Percentiles rank a stretch among this genome's conserved stretches.
Evolutionary conservation across 169 alveolate genomes (phyloP).

Genomic region (Amoebophrya sp.): DNA sequence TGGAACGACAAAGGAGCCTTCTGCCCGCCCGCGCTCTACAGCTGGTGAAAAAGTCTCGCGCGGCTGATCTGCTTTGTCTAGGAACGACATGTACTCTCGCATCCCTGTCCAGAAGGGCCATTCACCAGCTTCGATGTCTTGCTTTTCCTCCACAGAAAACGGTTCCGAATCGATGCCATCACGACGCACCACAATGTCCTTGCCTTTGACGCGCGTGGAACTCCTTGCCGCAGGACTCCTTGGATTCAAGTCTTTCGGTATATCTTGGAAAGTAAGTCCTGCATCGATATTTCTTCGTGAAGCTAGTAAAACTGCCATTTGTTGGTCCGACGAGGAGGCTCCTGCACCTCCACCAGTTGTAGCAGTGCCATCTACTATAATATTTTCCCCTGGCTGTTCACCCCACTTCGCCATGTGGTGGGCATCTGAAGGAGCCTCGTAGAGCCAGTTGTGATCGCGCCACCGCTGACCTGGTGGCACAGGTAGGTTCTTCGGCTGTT

Average conservation of each 20-base stretch:
- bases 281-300: background rate
- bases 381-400: no score
- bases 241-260: background rate
- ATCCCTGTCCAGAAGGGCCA: background rate
- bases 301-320: background rate
- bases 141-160: background rate
- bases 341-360: no score
- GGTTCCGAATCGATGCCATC: background rate
- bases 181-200: background rate
- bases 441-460: constrained; percentile 2
- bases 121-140: background rate
- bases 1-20: no score
- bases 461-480: constrained; percentile 4
- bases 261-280: background rate
- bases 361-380: no score
- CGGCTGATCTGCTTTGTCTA: no score
- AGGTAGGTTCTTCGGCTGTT: background rate
- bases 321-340: no score
- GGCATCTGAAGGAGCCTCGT: no score
- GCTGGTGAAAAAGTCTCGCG: no score
- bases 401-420: no score
- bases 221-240: background rate
- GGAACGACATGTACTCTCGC: no score
- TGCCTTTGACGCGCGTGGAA: background rate
- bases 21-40: no score